A percentile compares a stretch with the other conserved stretches of the same genome.
Evolutionary conservation across 1,139 yeast species (phyloP).

Genomic region (Diutina scorzettiae): DNA sequence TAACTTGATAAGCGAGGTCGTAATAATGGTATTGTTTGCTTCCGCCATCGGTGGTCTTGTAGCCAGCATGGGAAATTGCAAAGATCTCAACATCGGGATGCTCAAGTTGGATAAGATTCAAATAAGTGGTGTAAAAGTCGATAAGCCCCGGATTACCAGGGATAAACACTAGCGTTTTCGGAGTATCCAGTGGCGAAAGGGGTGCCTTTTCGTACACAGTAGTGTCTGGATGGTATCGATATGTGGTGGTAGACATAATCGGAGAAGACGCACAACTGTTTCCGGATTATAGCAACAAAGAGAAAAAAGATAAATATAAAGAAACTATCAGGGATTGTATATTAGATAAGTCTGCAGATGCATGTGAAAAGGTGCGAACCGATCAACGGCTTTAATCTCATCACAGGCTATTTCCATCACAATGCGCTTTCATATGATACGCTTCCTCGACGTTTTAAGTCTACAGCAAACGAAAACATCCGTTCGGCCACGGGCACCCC

Average conservation of each 20-base stretch:
- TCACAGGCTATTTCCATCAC: no score
- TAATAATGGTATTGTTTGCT: slow-evolving; percentile 12
- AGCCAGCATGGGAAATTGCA: slow-evolving; percentile 48
- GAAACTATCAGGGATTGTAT: no score
- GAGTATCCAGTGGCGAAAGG: slow-evolving; percentile 8
- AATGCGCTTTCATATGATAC: not conserved
- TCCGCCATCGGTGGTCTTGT: slow-evolving; percentile 11
- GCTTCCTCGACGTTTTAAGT: not conserved
- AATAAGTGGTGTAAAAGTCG: slow-evolving; percentile 42
- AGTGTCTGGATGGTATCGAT: slow-evolving; percentile 16
- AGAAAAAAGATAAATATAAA: no score
- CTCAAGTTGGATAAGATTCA: slow-evolving; percentile 28
- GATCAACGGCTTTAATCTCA: no score
- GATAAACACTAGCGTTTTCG: slow-evolving; percentile 31
- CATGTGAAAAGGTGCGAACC: no score
- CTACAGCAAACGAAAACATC: not conserved
- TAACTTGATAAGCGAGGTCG: slow-evolving; percentile 37
- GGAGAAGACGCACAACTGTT: no score
- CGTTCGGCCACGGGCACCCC: not conserved
- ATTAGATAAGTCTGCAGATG: no score
- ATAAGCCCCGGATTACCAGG: slow-evolving; percentile 65
- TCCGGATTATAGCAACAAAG: no score
- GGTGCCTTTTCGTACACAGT: slow-evolving; percentile 17
- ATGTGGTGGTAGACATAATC: slow-evolving; percentile 9
- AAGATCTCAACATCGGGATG: slow-evolving; percentile 37